These are phyloP conservation scores for Pythium sp. DNA, from an alignment of 352 stramenopile genomes.

Conservation along the genomic window DNA sequence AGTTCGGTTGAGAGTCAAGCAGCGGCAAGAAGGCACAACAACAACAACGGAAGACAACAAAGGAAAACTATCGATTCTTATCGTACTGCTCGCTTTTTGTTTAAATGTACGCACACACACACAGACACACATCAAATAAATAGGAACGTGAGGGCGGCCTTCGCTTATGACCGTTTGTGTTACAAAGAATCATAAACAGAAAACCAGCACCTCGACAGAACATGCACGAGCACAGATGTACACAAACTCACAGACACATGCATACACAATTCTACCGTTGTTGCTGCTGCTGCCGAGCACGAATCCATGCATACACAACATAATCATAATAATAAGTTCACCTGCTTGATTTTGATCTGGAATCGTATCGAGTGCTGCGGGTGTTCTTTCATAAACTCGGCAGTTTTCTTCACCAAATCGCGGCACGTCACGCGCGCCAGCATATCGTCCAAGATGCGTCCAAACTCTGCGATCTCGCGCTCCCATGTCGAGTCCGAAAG, in stretches of 20 bases:
- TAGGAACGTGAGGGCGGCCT: not conserved
- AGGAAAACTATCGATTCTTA: slow-evolving; percentile 22
- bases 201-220: slow-evolving; percentile 14
- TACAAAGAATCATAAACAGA: slow-evolving; percentile 6
- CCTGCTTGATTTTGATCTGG: slow-evolving; percentile 89
- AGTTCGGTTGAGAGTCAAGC: not conserved
- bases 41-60: slow-evolving; percentile 18
- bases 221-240: slow-evolving; percentile 10
- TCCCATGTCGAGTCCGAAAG: slow-evolving; percentile 69
- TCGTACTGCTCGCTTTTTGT: slow-evolving; percentile 10
- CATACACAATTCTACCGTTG: slow-evolving; percentile 11
- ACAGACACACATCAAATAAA: slow-evolving; percentile 1
- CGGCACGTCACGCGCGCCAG: slow-evolving; percentile 64
- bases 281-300: slow-evolving; percentile 4
- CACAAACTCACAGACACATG: slow-evolving; percentile 3
- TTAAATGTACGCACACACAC: slow-evolving; percentile 6
- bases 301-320: slow-evolving; percentile 5
- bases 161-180: slow-evolving; percentile 6
- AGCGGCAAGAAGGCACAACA: not conserved
- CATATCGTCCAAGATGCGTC: slow-evolving; percentile 67
- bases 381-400: slow-evolving; percentile 68
- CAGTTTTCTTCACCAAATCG: slow-evolving; percentile 71
- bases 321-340: slow-evolving; percentile 25
- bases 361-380: slow-evolving; percentile 74
- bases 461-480: slow-evolving; percentile 74